Evolutionary conservation across 768 basidiomycete genomes (phyloP), one percentile per base, ranked within the genome.

Genomic region (Cubamyces lactineus): DNA sequence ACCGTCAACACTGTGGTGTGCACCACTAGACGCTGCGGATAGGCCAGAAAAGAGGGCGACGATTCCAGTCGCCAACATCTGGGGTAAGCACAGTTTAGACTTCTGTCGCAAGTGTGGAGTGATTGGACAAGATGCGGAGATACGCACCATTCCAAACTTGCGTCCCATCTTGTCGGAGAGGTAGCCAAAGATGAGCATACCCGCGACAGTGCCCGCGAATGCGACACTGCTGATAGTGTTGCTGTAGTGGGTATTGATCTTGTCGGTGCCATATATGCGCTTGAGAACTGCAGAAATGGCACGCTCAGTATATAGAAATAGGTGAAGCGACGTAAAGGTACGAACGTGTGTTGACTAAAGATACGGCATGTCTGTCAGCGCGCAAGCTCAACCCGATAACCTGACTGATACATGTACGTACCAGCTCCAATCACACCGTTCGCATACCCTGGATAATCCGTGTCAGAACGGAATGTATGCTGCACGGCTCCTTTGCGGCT

Each of bases 141-240:
- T n/a, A 70, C 80, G 53, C 60, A 89, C 88, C 93, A 95, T 95
- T 66, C 93, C 93, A 67, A 88, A 89, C 70, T 95, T 96, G 51
- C 89, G 69, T n/a, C 94, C 94, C 64, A 94, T 67, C 73, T 91
- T 92, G 73, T 96, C 94, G 17, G 90, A 91, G 62, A 94, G 78
- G 71, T 86, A 92, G 75, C 91, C 91, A 68, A 94, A 94, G 49
- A 72, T 64, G 40, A 94, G 75, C 91, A 92, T 94, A 39, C 95
- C 94, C 11, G 93, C 80, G n/a, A 96, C 75, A 7, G 88, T 91
- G 15, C 94, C 94, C 30, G 88, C 94, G 66, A 96, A 98, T 2
- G 82, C 83, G 63, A 93, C 75, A 70, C 90, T 87, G 57, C 80
- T 81, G 46, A 96, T 75, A 0, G 82, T 81, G 16, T 77, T 85